Conservation (phyloP, 2,329 filamentous ascomycete genomes). For the Keithomyces neogunnii region DNA sequence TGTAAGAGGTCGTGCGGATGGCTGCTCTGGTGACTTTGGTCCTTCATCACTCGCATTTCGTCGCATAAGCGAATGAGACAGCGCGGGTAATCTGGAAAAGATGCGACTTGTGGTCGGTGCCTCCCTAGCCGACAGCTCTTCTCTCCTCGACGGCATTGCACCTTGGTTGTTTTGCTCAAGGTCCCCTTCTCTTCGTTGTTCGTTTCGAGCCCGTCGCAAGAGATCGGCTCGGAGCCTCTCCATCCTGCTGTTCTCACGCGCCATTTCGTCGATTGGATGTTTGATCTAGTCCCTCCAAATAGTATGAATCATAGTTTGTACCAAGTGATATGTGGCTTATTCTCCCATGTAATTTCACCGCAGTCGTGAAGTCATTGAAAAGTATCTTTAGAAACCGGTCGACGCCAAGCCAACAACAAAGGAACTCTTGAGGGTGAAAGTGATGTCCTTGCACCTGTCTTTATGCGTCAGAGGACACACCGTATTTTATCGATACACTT, state of each 20-base stretch:
- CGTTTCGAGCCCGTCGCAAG: constrained; percentile 20
- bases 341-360: neutral
- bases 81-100: neutral
- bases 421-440: too few relatives aligned
- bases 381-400: neutral
- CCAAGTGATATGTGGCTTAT: neutral
- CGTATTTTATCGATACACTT: too few relatives aligned
- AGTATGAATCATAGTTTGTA: neutral
- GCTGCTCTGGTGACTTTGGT: constrained; percentile 39
- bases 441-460: too few relatives aligned
- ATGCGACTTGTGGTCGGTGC: constrained; percentile 1
- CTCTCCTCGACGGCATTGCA: neutral
- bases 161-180: neutral
- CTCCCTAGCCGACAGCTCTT: constrained; percentile 4
- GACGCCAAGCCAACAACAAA: neutral
- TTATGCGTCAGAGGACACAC: too few relatives aligned
- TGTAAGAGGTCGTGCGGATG: neutral
- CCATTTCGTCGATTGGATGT: constrained; percentile 10
- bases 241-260: constrained; percentile 15
- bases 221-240: constrained; percentile 25
- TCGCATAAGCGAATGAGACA: neutral
- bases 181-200: constrained; percentile 10
- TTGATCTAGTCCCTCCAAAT: neutral
- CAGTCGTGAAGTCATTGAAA: neutral
- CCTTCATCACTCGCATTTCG: constrained; percentile 19